Conservation (phyloP, 2,329 filamentous ascomycete genomes). For the Aspergillus fructus region DNA sequence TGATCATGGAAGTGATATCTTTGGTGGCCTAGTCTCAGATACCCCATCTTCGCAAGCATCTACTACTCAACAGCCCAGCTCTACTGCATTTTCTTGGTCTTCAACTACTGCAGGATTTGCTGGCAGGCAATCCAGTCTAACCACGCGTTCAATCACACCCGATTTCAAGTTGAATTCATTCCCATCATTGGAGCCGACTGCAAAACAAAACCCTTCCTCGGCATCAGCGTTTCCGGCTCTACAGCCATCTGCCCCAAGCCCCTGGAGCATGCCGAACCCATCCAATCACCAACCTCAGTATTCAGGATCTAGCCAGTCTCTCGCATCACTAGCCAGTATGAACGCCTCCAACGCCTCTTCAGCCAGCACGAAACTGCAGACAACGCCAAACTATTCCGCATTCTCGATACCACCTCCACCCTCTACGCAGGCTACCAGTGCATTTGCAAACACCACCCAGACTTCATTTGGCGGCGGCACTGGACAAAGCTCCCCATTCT, state of each 20-base stretch:
- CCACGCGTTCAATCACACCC: slow-evolving; percentile 51
- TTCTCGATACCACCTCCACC: slow-evolving; percentile 46
- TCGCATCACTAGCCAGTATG: slow-evolving; percentile 29
- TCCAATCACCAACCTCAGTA: slow-evolving; percentile 15
- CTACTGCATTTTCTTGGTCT: slow-evolving; percentile 45
- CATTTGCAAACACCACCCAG: slow-evolving; percentile 20
- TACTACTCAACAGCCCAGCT: slow-evolving; percentile 20
- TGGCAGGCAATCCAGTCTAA: slow-evolving; percentile 24
- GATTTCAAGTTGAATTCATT: slow-evolving; percentile 51
- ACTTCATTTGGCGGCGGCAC: slow-evolving; percentile 16
- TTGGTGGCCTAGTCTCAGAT: slow-evolving; percentile 33
- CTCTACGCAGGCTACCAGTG: slow-evolving; percentile 21
- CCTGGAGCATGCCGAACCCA: slow-evolving; percentile 18
- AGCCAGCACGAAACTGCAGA: slow-evolving; percentile 18
- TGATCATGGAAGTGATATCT: slow-evolving; percentile 31
- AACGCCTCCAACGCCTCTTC: slow-evolving; percentile 18
- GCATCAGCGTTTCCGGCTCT: slow-evolving; percentile 25
- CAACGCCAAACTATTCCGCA: slow-evolving; percentile 32
- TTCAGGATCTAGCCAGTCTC: slow-evolving; percentile 18
- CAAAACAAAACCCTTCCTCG: slow-evolving; percentile 33
- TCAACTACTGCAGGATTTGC: slow-evolving; percentile 25
- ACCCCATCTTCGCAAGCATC: slow-evolving; percentile 27
- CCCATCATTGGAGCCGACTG: slow-evolving; percentile 45
- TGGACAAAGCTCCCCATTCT: slow-evolving; percentile 24
- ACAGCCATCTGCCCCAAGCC: slow-evolving; percentile 31